Conservation (phyloP, 1,284 basidiomycete species). For the Cutaneotrichosporon cyanovorans region DNA sequence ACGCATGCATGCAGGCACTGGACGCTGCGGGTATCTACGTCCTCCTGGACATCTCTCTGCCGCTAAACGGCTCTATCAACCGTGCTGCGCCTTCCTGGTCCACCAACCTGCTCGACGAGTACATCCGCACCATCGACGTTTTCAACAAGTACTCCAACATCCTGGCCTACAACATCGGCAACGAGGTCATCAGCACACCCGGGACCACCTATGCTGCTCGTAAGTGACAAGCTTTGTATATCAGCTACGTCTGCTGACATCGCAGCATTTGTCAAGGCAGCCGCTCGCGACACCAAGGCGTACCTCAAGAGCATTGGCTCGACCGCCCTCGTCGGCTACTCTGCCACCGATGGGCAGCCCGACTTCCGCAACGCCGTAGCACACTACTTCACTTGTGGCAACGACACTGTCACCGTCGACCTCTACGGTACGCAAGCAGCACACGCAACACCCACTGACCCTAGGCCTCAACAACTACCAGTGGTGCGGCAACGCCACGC, state of each 20-base stretch:
- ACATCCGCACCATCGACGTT: slow-evolving; percentile 65
- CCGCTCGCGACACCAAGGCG: slow-evolving; percentile 76
- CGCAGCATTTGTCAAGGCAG: slow-evolving; percentile 76
- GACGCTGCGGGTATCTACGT: slow-evolving; percentile 77
- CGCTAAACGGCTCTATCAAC: slow-evolving; percentile 79
- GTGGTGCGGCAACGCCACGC: slow-evolving; percentile 69
- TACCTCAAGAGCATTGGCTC: slow-evolving; percentile 68
- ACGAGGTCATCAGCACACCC: slow-evolving; percentile 65
- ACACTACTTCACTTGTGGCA: slow-evolving; percentile 73
- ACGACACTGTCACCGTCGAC: slow-evolving; percentile 64
- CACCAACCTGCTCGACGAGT: slow-evolving; percentile 70
- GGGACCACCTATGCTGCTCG: slow-evolving; percentile 58
- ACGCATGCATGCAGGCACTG: slow-evolving; percentile 72
- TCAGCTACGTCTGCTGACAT: background rate
- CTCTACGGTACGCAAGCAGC: slow-evolving; percentile 67
- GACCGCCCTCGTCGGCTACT: slow-evolving; percentile 69
- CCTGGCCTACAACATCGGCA: slow-evolving; percentile 74
- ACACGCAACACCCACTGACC: no score
- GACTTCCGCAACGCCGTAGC: slow-evolving; percentile 64
- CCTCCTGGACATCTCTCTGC: slow-evolving; percentile 79
- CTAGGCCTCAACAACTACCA: slow-evolving; percentile 47
- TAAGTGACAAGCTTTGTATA: slow-evolving; percentile 18
- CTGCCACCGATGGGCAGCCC: slow-evolving; percentile 68
- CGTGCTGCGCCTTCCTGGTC: slow-evolving; percentile 69
- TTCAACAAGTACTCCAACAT: slow-evolving; percentile 79